phyloP scores from a whole-genome alignment of 345 rosid species.

The Citrus glauca region DNA sequence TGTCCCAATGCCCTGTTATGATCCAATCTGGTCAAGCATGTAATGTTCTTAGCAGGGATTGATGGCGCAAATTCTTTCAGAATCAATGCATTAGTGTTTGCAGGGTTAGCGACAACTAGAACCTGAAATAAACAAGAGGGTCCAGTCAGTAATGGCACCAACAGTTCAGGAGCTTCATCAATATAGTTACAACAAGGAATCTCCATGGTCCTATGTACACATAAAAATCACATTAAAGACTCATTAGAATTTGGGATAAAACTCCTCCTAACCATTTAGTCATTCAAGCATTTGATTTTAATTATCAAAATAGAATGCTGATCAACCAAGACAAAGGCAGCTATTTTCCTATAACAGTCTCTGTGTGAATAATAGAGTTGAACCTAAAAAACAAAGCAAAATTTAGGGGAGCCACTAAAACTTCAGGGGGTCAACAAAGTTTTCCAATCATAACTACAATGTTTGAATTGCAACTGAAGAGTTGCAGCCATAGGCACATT shows the following conservation, averaged over 20 bases:
- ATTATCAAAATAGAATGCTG: neutral
- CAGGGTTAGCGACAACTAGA: conserved; percentile 97
- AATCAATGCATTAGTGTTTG: conserved; percentile 97
- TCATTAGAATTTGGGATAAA: neutral
- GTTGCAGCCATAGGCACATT: neutral
- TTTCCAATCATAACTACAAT: neutral
- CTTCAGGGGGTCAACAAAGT: neutral
- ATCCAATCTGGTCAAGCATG: conserved; percentile 92
- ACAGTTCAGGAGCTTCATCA: neutral
- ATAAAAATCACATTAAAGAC: neutral
- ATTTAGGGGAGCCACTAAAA: neutral
- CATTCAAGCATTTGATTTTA: neutral
- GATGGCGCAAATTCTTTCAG: conserved; percentile 96
- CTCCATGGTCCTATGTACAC: neutral
- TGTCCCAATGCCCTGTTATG: conserved; percentile 99
- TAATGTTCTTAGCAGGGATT: conserved; percentile 88
- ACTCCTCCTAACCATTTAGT: neutral
- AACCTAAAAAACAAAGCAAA: neutral
- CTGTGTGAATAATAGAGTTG: neutral
- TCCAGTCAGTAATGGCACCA: neutral
- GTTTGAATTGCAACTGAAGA: neutral
- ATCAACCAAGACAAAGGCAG: too few species aligned
- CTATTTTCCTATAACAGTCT: neutral
- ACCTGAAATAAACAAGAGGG: conserved; percentile 47
- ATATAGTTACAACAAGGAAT: neutral